Conservation (phyloP, 2,329 filamentous ascomycete species). For the Chrysoporthe austroafricana region DNA sequence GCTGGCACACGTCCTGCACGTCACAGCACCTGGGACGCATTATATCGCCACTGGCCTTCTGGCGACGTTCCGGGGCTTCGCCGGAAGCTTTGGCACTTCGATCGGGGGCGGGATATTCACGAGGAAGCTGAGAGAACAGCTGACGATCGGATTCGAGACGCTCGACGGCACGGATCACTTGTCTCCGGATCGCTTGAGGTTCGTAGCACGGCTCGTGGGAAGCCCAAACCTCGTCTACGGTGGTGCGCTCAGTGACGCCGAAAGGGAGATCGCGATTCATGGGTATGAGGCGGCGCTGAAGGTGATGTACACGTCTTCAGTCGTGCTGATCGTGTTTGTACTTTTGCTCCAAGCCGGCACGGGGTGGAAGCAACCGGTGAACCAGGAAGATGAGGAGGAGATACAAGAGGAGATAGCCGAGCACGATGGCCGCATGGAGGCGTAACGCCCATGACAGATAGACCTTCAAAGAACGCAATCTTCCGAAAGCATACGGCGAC, state of each 20-base stretch:
- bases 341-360: constrained; percentile 53
- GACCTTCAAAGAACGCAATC: background rate
- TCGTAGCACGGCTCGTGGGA: constrained; percentile 54
- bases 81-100: constrained; percentile 78
- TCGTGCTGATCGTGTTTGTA: constrained; percentile 47
- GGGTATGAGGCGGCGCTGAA: constrained; percentile 52
- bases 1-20: constrained; percentile 76
- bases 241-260: constrained; percentile 44
- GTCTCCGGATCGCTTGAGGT: constrained; percentile 39
- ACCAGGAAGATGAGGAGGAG: constrained; percentile 54
- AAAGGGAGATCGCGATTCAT: constrained; percentile 50
- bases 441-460: constrained; percentile 16
- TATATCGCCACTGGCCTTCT: constrained; percentile 77
- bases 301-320: constrained; percentile 53
- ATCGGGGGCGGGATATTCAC: constrained; percentile 79
- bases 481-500: background rate
- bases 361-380: constrained; percentile 51
- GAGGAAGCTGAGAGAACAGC: constrained; percentile 58
- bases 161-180: constrained; percentile 46
- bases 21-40: constrained; percentile 68
- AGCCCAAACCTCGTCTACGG: constrained; percentile 55
- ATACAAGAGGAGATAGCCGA: constrained; percentile 41
- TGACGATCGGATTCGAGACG: constrained; percentile 60
- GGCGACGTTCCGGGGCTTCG: constrained; percentile 80
- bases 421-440: constrained; percentile 39